phyloP scores from a whole-genome alignment of 2,329 filamentous ascomycete genomes.

The Akanthomyces uredinophilus region DNA sequence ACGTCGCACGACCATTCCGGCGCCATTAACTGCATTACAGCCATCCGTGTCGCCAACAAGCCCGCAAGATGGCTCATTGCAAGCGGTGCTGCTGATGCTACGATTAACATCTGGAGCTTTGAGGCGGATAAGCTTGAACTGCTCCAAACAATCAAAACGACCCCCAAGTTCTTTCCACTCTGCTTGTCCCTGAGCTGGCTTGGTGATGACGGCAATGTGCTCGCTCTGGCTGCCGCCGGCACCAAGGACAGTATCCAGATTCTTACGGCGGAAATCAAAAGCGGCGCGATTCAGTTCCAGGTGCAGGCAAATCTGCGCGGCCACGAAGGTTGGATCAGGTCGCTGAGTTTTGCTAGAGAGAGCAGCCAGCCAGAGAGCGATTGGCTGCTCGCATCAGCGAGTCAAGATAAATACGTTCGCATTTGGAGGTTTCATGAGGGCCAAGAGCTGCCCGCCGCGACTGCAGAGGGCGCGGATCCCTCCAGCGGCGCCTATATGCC shows the following conservation, averaged over 20 bases:
- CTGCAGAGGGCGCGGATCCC: constrained; percentile 50
- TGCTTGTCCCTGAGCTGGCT: constrained; percentile 64
- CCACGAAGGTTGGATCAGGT: constrained; percentile 93
- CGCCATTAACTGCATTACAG: constrained; percentile 66
- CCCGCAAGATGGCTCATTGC: constrained; percentile 50
- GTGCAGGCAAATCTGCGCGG: constrained; percentile 74
- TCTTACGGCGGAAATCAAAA: constrained; percentile 52
- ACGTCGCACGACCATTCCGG: constrained; percentile 61
- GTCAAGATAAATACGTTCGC: constrained; percentile 95
- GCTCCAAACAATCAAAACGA: constrained; percentile 65
- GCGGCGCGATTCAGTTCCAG: constrained; percentile 49
- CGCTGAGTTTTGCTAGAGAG: constrained; percentile 71
- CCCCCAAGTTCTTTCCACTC: constrained; percentile 77
- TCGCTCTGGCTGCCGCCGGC: constrained; percentile 77
- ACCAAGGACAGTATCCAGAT: constrained; percentile 80
- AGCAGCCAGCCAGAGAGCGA: constrained; percentile 52
- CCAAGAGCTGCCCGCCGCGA: constrained; percentile 54
- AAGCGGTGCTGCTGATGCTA: constrained; percentile 77
- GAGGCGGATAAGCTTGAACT: constrained; percentile 44
- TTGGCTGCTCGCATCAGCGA: constrained; percentile 81
- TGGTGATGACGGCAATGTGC: constrained; percentile 42
- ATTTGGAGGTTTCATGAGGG: constrained; percentile 82
- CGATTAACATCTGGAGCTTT: constrained; percentile 65
- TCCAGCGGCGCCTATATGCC: constrained; percentile 53
- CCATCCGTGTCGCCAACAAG: constrained; percentile 28